Conservation (phyloP, 2,329 filamentous ascomycete genomes). For the Pseudophaeomoniella oleicola region DNA sequence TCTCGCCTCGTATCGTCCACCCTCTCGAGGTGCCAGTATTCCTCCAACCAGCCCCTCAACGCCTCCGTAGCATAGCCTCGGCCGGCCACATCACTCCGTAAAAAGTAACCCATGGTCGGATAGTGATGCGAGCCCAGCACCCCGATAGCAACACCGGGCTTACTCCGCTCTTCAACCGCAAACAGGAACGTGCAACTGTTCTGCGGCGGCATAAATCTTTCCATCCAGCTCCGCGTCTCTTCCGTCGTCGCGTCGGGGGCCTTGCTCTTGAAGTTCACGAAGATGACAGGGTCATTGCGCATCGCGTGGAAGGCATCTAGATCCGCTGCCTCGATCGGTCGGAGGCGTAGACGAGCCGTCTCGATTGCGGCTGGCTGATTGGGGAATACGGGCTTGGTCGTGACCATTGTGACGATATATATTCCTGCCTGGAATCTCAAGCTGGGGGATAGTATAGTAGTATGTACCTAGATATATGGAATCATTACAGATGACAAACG, state of each 20-base stretch:
- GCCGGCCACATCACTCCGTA: slow-evolving; percentile 39
- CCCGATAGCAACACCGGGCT: slow-evolving; percentile 22
- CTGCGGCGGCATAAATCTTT: slow-evolving; percentile 30
- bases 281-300: slow-evolving; percentile 45
- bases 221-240: slow-evolving; percentile 28
- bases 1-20: slow-evolving; percentile 27
- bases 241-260: slow-evolving; percentile 28
- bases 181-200: slow-evolving; percentile 42
- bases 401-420: no score
- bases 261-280: slow-evolving; percentile 40
- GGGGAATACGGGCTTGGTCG: slow-evolving; percentile 27
- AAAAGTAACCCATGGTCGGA: slow-evolving; percentile 39
- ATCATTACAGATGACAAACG: no score
- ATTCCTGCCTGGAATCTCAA: no score
- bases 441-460: no score
- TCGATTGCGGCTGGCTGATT: slow-evolving; percentile 23
- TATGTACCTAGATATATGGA: no score
- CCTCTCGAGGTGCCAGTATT: slow-evolving; percentile 37
- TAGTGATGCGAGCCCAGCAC: slow-evolving; percentile 29
- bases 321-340: slow-evolving; percentile 36
- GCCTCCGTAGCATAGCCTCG: slow-evolving; percentile 45
- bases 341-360: slow-evolving; percentile 42
- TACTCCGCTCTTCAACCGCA: slow-evolving; percentile 15
- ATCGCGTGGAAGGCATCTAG: slow-evolving; percentile 35
- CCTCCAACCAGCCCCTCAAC: slow-evolving; percentile 28